phyloP scores from a whole-genome alignment of 2,329 filamentous ascomycete genomes.

The Venturia carpophila region DNA sequence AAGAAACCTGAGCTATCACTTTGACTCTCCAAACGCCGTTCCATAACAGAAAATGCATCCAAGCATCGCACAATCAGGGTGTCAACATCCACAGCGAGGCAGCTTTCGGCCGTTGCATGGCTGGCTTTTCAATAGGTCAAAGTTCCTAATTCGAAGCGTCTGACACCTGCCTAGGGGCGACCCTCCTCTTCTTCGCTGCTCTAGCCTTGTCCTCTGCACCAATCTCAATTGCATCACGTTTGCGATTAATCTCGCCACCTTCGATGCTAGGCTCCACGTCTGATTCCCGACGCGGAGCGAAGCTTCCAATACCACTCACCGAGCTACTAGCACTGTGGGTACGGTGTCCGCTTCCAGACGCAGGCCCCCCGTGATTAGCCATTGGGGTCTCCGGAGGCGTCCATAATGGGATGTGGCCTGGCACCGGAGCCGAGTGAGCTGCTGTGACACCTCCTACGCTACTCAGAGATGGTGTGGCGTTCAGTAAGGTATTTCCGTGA shows the following conservation, averaged over 20 bases:
- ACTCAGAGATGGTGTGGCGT: constrained; percentile 70
- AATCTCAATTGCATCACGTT: constrained; percentile 20
- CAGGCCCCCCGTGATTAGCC: not conserved
- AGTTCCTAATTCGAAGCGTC: not conserved
- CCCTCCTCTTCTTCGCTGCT: constrained; percentile 37
- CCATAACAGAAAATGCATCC: not conserved
- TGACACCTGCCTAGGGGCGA: constrained; percentile 37
- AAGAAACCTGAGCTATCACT: not conserved
- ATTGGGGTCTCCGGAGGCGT: constrained; percentile 83
- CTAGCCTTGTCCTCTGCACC: constrained; percentile 33
- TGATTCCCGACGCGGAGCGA: constrained; percentile 20
- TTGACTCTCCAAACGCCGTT: not conserved
- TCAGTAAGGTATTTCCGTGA: constrained; percentile 53
- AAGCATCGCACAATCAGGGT: not conserved
- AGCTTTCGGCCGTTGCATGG: not conserved
- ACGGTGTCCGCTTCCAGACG: constrained; percentile 30
- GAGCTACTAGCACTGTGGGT: constrained; percentile 48
- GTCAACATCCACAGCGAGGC: not conserved
- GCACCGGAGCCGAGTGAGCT: constrained; percentile 53
- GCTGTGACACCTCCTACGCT: constrained; percentile 71
- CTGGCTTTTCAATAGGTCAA: not conserved
- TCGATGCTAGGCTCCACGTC: constrained; percentile 29
- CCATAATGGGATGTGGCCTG: constrained; percentile 58
- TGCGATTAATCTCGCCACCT: constrained; percentile 22
- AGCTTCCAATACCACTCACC: constrained; percentile 43